Evolutionary conservation across 805 yeast genomes (phyloP), one percentile per base, ranked within the genome.

Genomic region (Debaryomyces maramus): DNA sequence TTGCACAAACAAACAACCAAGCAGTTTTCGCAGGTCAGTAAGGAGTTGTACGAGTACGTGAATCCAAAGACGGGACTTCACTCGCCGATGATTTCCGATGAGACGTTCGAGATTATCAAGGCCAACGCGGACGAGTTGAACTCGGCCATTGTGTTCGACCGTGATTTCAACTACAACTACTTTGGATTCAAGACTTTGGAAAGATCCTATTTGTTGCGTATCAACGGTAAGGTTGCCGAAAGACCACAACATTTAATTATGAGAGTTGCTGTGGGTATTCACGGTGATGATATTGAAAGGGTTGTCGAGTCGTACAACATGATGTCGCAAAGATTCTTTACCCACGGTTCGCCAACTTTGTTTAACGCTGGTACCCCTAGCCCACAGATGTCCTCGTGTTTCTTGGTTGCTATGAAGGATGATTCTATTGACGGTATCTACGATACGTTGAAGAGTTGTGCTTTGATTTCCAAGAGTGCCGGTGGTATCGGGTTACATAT

Each of bases 1-100:
- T 75, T 93, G 59, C 97, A 91, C 72, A 90, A 90, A 68, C 96
- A 89, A 69, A 90, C 97, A 38, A 85, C 88, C 45, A 85, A 86
- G 65, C 85, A 76, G 56, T 91, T 86, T 55, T 83, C 95, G 28
- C 81, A 80, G 52, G 95, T 88, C 35, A 69, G 86, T 40, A 75
- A 76, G 45, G 83, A 83, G 43, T 73, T 91, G 51, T 88, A 81
- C 65, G 73, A 73, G 48, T 91, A 88, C 61, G 71, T 84, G 50
- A 88, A 89, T 63, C 95, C 96, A 33, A 82, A 81, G 55, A 90
- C 85, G 36, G 83, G 75, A 27, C 67, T 67, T 53, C 86, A 71
- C 48, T 58, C 68, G 26, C 75, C 75, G 28, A 68, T 70, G 72
- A 68, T 70, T 33, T 65, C 72, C 3, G 48, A 63, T 39, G 74